phyloP scores from a whole-genome alignment of 805 yeast species.

The Sugiyamaella valdiviana region DNA sequence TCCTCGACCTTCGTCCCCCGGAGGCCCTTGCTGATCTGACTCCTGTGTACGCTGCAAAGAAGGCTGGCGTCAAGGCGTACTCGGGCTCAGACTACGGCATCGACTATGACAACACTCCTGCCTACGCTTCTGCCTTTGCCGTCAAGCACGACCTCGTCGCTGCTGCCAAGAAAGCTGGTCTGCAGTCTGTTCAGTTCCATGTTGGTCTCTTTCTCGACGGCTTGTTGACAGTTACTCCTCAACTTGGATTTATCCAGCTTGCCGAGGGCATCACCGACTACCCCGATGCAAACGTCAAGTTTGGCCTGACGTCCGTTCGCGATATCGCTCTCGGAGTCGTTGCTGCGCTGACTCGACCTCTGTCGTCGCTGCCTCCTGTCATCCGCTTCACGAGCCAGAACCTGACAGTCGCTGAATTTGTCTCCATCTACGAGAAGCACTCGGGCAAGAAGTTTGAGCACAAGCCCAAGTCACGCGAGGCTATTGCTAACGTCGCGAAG shows the following conservation, averaged over 20 bases:
- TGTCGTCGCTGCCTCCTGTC: conserved; percentile 18
- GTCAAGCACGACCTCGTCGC: conserved; percentile 3
- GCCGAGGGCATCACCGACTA: not conserved
- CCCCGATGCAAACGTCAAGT: conserved; percentile 8
- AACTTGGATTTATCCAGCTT: conserved; percentile 1
- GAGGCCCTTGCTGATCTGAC: conserved; percentile 28
- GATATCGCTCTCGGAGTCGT: conserved; percentile 27
- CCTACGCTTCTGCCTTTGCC: conserved; percentile 1
- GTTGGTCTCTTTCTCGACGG: conserved; percentile 22
- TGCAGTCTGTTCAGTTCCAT: conserved; percentile 22
- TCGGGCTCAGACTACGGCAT: conserved; percentile 59
- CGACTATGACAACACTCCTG: conserved; percentile 26
- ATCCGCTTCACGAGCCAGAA: conserved; percentile 17
- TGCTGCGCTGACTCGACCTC: conserved; percentile 16
- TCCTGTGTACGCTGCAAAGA: conserved; percentile 27
- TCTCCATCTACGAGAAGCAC: conserved; percentile 18
- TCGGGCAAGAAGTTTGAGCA: conserved; percentile 18
- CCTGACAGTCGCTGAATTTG: conserved; percentile 16
- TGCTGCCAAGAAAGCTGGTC: conserved; percentile 21
- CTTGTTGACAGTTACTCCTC: conserved; percentile 3
- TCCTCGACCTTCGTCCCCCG: conserved; percentile 39
- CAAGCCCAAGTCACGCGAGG: conserved; percentile 7
- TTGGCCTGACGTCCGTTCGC: conserved; percentile 17
- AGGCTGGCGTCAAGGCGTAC: conserved; percentile 43
- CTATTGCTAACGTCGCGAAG: conserved; percentile 1